phyloP scores from a whole-genome alignment of 1,139 yeast species.

The Ogataea hybrid region DNA sequence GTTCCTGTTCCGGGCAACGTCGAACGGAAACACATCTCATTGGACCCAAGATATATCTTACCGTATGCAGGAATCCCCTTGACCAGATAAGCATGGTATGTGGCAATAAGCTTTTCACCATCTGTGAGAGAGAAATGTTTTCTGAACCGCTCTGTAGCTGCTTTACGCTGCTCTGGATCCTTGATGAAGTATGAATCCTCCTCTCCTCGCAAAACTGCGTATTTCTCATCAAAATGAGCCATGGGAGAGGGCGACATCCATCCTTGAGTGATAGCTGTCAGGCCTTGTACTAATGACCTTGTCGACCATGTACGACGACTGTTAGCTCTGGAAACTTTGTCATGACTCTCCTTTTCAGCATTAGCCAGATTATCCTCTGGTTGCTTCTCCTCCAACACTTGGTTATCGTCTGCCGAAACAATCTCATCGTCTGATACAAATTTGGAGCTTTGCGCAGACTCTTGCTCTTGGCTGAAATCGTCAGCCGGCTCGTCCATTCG shows the following conservation, averaged over 20 bases:
- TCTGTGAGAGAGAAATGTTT: conserved; percentile 63
- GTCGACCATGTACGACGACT: conserved; percentile 24
- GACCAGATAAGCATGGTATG: conserved; percentile 70
- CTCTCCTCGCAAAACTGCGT: conserved; percentile 33
- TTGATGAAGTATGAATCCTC: conserved; percentile 50
- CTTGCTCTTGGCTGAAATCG: neutral
- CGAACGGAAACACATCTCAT: conserved; percentile 73
- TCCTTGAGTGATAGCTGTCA: conserved; percentile 26
- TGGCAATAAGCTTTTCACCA: conserved; percentile 53
- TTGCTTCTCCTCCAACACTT: conserved; percentile 3
- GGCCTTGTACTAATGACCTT: conserved; percentile 28
- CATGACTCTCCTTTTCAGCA: conserved; percentile 2
- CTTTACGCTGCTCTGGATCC: conserved; percentile 39
- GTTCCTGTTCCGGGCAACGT: conserved; percentile 76
- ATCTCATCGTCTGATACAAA: conserved; percentile 6
- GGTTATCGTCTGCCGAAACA: conserved; percentile 6
- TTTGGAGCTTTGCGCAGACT: neutral
- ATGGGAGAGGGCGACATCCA: conserved; percentile 31
- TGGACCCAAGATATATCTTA: conserved; percentile 67
- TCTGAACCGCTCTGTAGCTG: conserved; percentile 54
- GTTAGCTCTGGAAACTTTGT: conserved; percentile 2
- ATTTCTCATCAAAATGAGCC: conserved; percentile 55
- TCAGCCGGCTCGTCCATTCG: conserved; percentile 12
- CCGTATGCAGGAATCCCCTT: conserved; percentile 80
- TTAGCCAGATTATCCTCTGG: neutral